A percentile compares a stretch with the other conserved stretches of the same genome.
phyloP scores from a whole-genome alignment of 1,139 yeast species.

The Taphrina sp. region DNA sequence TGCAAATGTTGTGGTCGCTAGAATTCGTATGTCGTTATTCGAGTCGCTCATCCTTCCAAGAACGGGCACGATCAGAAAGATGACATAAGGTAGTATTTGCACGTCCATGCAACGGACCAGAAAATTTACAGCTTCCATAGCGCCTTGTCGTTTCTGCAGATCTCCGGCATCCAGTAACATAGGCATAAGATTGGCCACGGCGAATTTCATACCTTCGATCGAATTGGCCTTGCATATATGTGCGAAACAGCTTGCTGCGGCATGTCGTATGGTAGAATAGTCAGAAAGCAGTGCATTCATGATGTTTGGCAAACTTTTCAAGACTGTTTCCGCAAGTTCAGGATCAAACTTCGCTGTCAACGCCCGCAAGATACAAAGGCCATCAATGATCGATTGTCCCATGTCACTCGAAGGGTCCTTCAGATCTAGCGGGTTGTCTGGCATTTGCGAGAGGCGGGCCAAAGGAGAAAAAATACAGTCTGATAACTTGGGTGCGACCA shows the following conservation, averaged over 20 bases:
- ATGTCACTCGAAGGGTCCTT: constrained; percentile 50
- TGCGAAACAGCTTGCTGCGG: constrained; percentile 88
- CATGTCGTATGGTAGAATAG: constrained; percentile 78
- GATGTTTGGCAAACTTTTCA: constrained; percentile 52
- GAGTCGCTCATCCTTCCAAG: constrained; percentile 98
- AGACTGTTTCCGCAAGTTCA: constrained; percentile 53
- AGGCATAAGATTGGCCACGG: constrained; percentile 78
- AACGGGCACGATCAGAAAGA: constrained; percentile 91
- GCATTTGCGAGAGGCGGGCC: constrained; percentile 41
- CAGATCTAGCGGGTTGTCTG: constrained; percentile 46
- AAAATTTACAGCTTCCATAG: constrained; percentile 86
- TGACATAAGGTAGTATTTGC: constrained; percentile 87
- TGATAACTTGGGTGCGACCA: constrained; percentile 64
- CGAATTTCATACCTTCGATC: constrained; percentile 67
- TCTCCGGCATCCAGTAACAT: constrained; percentile 77
- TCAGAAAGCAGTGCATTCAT: constrained; percentile 65
- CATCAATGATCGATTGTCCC: constrained; percentile 85
- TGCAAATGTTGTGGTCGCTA: constrained; percentile 96
- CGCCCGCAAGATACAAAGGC: constrained; percentile 77
- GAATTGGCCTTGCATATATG: constrained; percentile 74
- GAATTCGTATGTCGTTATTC: constrained; percentile 77
- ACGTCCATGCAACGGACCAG: constrained; percentile 82
- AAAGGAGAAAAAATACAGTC: constrained; percentile 70
- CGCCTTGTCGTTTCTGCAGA: constrained; percentile 82
- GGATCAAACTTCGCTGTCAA: constrained; percentile 62